phyloP scores from a whole-genome alignment of 2,329 filamentous ascomycete genomes.

The Colletotrichum incanum region DNA sequence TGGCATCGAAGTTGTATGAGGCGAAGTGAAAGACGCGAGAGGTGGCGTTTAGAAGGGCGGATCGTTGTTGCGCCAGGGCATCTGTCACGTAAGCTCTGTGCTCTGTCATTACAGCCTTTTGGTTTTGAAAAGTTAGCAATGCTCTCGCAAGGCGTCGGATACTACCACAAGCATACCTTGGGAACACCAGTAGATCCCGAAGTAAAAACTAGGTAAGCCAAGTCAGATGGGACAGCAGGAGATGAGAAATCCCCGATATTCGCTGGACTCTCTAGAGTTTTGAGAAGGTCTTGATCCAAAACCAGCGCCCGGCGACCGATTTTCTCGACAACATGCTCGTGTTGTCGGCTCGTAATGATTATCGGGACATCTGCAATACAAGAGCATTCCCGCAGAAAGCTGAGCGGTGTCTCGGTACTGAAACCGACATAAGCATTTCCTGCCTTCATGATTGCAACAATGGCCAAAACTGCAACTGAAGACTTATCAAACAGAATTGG shows the following conservation, averaged over 20 bases:
- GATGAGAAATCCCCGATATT: not conserved
- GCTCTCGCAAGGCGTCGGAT: not conserved
- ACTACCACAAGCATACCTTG: conserved; percentile 51
- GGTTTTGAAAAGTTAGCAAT: not conserved
- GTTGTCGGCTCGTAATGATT: not conserved
- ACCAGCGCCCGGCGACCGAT: not conserved
- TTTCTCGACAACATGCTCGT: not conserved
- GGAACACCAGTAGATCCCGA: conserved; percentile 64
- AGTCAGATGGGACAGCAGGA: conserved; percentile 31
- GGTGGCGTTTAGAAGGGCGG: not conserved
- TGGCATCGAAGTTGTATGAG: conserved; percentile 68
- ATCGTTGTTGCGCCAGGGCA: conserved; percentile 38
- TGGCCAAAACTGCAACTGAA: conserved; percentile 76
- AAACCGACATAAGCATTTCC: conserved; percentile 56
- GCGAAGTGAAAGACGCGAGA: conserved; percentile 70
- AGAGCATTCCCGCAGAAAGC: conserved; percentile 14
- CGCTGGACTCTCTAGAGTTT: conserved; percentile 31
- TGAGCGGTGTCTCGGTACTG: conserved; percentile 11
- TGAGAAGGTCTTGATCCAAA: conserved; percentile 55
- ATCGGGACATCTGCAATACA: conserved; percentile 4
- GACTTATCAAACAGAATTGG: conserved; percentile 80
- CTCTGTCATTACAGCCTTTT: conserved; percentile 54
- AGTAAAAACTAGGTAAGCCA: conserved; percentile 54
- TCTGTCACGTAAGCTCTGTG: conserved; percentile 46
- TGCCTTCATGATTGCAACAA: conserved; percentile 78